These are phyloP conservation scores for Penicillium silybi DNA, from an alignment of 495 filamentous ascomycete genomes.

Conservation along the genomic window DNA sequence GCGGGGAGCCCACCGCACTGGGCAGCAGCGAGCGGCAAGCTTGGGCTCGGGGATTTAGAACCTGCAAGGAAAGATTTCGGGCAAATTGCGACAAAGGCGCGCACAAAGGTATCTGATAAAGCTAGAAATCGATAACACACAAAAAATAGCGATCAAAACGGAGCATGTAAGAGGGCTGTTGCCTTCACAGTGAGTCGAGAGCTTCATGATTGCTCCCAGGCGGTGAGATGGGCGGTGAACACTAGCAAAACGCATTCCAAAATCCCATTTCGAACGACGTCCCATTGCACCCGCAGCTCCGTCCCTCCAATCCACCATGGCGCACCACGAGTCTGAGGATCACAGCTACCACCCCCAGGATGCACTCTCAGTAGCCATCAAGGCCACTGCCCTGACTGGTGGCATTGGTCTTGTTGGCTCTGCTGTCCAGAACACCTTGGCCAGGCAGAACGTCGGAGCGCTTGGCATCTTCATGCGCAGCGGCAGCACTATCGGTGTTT, in stretches of 20 bases:
- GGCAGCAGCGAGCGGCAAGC: conserved; percentile 20
- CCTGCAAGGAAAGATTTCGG: background rate
- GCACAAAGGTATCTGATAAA: background rate
- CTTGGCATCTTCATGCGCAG: conserved; percentile 71
- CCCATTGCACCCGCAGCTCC: conserved; percentile 24
- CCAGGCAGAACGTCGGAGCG: conserved; percentile 70
- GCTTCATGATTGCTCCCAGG: conserved; percentile 6
- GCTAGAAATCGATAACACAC: background rate
- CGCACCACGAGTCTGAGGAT: conserved; percentile 40
- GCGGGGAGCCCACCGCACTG: conserved; percentile 29
- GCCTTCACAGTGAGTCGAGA: background rate
- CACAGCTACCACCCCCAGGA: conserved; percentile 72
- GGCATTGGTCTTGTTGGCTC: conserved; percentile 66
- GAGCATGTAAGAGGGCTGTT: background rate
- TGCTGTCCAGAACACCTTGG: conserved; percentile 79
- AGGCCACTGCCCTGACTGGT: conserved; percentile 60
- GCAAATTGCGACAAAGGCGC: background rate
- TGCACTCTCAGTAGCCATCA: conserved; percentile 63
- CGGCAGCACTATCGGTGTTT: conserved; percentile 61
- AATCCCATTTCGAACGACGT: conserved; percentile 25
- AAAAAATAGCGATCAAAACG: background rate
- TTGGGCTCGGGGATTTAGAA: background rate
- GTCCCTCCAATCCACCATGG: conserved; percentile 42
- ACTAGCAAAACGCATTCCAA: conserved; percentile 31
- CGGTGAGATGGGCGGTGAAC: conserved; percentile 22